phyloP scores from a whole-genome alignment of 768 basidiomycete genomes.

The Agaricus sinodeliciosus region DNA sequence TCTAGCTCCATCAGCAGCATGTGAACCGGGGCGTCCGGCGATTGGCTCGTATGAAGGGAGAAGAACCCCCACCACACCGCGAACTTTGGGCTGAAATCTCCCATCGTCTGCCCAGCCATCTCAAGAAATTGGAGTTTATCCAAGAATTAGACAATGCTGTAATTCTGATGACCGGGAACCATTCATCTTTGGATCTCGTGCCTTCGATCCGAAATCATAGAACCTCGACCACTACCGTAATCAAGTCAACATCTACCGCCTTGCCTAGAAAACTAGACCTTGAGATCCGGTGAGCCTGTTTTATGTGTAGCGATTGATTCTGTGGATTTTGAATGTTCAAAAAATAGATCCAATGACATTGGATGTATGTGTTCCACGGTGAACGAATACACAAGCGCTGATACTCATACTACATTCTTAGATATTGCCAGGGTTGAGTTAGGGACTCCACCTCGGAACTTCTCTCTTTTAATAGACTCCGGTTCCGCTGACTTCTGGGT shows the following conservation, averaged over 20 bases:
- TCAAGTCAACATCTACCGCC: slow-evolving; percentile 11
- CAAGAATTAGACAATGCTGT: slow-evolving; percentile 13
- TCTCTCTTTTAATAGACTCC: slow-evolving; percentile 51
- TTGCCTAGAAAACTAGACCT: slow-evolving; percentile 38
- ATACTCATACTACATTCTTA: not conserved
- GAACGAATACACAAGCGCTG: too few species aligned
- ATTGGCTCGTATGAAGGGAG: slow-evolving; percentile 50
- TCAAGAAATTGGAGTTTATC: slow-evolving; percentile 23
- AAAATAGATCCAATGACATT: slow-evolving; percentile 3
- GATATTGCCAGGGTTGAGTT: slow-evolving; percentile 25
- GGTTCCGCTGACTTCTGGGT: slow-evolving; percentile 64
- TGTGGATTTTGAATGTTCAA: not conserved
- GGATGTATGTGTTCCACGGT: not conserved
- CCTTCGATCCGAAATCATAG: not conserved
- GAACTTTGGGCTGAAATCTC: slow-evolving; percentile 31
- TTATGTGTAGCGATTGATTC: slow-evolving; percentile 22
- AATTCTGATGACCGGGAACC: not conserved
- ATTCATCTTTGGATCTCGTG: not conserved
- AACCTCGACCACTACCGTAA: not conserved
- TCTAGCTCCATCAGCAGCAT: slow-evolving; percentile 52
- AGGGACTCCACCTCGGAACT: slow-evolving; percentile 44
- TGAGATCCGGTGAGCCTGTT: slow-evolving; percentile 43
- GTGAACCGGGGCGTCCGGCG: slow-evolving; percentile 48
- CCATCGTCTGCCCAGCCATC: slow-evolving; percentile 31
- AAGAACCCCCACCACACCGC: slow-evolving; percentile 24